Evolutionary conservation across 1,284 basidiomycete species (phyloP).

Genomic region (Mycena citricolor): DNA sequence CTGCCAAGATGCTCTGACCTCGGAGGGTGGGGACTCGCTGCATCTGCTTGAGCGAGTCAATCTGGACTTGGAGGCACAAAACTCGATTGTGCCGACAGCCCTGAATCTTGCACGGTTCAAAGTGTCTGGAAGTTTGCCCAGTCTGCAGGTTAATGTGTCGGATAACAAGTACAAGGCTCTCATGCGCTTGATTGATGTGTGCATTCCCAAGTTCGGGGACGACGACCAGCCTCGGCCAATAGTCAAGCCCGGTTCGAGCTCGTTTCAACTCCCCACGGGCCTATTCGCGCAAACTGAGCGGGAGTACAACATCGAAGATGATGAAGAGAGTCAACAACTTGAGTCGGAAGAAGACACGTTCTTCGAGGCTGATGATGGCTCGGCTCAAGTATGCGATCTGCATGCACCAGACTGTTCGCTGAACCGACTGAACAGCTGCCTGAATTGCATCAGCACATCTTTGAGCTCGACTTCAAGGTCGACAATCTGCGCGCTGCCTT

Average conservation of each 20-base stretch:
- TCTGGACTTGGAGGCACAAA: constrained; percentile 89
- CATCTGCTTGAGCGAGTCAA: constrained; percentile 95
- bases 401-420: constrained; percentile 1
- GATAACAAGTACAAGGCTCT: constrained; percentile 95
- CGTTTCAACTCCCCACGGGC: constrained; percentile 53
- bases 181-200: constrained; percentile 91
- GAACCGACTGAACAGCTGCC: constrained; percentile 30
- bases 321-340: constrained; percentile 48
- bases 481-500: constrained; percentile 85
- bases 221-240: constrained; percentile 35
- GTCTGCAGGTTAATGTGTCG: constrained; percentile 90
- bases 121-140: constrained; percentile 87
- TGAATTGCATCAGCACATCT: constrained; percentile 78
- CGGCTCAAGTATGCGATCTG: constrained; percentile 49
- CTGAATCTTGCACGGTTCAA: constrained; percentile 90
- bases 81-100: constrained; percentile 89
- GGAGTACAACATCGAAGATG: constrained; percentile 75
- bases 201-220: constrained; percentile 83
- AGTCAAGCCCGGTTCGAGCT: constrained; percentile 29
- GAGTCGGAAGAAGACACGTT: constrained; percentile 48
- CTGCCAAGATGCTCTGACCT: constrained; percentile 76
- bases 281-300: constrained; percentile 51
- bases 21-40: constrained; percentile 58
- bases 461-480: constrained; percentile 90
- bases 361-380: constrained; percentile 74